phyloP scores from a whole-genome alignment of 805 yeast genomes.

The Wickerhamomyces bovis region DNA sequence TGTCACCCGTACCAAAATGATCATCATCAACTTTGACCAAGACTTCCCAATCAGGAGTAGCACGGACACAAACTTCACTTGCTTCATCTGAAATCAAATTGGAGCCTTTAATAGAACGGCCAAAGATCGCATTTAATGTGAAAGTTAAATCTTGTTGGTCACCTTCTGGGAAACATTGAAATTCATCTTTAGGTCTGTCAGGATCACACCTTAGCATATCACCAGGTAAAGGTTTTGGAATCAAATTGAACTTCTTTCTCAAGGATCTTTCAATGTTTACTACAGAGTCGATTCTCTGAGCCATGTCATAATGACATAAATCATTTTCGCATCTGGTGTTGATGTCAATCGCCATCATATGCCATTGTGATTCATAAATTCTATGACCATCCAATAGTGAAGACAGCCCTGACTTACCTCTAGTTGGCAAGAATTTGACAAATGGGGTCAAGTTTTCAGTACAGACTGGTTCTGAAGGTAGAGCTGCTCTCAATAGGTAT shows the following conservation, averaged over 20 bases:
- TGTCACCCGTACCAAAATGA: slow-evolving; percentile 27
- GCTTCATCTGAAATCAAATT: slow-evolving; percentile 47
- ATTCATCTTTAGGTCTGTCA: slow-evolving; percentile 49
- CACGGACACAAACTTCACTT: slow-evolving; percentile 39
- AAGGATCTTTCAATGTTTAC: slow-evolving; percentile 63
- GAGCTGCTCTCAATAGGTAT: slow-evolving; percentile 70
- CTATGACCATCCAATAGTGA: slow-evolving; percentile 85
- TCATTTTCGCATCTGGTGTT: slow-evolving; percentile 43
- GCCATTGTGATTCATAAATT: slow-evolving; percentile 90
- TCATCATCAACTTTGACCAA: slow-evolving; percentile 25
- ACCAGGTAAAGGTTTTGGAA: slow-evolving; percentile 76
- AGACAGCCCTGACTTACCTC: slow-evolving; percentile 85
- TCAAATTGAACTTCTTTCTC: slow-evolving; percentile 57
- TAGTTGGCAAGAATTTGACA: slow-evolving; percentile 81
- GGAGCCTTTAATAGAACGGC: slow-evolving; percentile 57
- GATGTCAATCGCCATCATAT: slow-evolving; percentile 83
- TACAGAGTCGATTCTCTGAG: slow-evolving; percentile 65
- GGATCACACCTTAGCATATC: slow-evolving; percentile 69
- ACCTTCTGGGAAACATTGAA: slow-evolving; percentile 75
- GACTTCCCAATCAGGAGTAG: slow-evolving; percentile 43
- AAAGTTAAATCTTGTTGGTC: slow-evolving; percentile 42
- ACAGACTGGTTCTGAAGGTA: slow-evolving; percentile 93
- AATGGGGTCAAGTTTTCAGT: slow-evolving; percentile 96
- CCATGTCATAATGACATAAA: slow-evolving; percentile 46
- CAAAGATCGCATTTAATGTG: slow-evolving; percentile 62